Evolutionary conservation across 164 flowering plant genomes (phyloP).

Genomic region (Hamamelis virginiana): DNA sequence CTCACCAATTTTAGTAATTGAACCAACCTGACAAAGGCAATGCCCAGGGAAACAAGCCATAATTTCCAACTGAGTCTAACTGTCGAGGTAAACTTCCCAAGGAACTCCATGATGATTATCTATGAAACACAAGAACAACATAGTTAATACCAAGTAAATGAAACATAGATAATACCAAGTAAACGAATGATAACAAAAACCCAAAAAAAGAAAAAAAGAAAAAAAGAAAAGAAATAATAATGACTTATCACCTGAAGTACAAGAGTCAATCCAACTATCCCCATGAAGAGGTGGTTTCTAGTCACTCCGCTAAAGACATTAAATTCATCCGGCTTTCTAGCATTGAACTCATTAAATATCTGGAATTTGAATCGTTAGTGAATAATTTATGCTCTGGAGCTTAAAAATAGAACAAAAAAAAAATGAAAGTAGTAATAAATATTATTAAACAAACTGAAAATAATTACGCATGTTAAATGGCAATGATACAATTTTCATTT

Average conservation of each 20-base stretch:
- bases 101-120: slow-evolving; percentile 63
- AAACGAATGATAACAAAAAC: neutral
- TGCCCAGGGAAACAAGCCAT: slow-evolving; percentile 48
- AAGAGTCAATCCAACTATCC: slow-evolving; percentile 50
- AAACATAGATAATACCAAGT: neutral
- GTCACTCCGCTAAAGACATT: slow-evolving; percentile 59
- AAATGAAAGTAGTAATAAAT: neutral
- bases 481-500: neutral
- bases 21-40: slow-evolving; percentile 58
- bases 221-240: neutral
- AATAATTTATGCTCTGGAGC: neutral
- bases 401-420: neutral
- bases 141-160: neutral
- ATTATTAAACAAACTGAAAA: neutral
- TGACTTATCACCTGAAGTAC: slow-evolving; percentile 50
- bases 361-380: slow-evolving; percentile 17
- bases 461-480: neutral
- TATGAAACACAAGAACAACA: slow-evolving; percentile 11
- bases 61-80: slow-evolving; percentile 42
- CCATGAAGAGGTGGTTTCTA: slow-evolving; percentile 52
- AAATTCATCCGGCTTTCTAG: slow-evolving; percentile 61
- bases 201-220: neutral
- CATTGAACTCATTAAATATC: slow-evolving; percentile 73
- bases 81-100: slow-evolving; percentile 54
- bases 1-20: neutral